Evolutionary conservation across 805 yeast genomes (phyloP).

Genomic region (Lipomyces lipofer): DNA sequence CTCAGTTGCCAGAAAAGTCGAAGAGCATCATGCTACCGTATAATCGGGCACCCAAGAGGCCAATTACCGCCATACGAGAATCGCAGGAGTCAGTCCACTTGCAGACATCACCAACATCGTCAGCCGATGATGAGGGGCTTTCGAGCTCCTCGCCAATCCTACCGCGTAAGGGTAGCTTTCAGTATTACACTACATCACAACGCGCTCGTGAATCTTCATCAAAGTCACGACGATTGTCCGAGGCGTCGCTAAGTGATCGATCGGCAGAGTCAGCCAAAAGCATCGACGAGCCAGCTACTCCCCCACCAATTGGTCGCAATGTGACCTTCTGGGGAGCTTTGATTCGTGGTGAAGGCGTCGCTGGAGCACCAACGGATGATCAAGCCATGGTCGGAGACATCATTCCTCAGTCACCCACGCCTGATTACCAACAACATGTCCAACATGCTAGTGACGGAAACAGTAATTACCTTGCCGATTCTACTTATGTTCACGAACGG

Average conservation of each 20-base stretch:
- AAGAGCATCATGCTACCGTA: background rate
- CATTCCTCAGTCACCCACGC: slow-evolving; percentile 25
- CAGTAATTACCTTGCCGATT: too few species aligned
- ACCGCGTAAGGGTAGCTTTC: too few species aligned
- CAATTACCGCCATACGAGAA: background rate
- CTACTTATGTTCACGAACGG: too few species aligned
- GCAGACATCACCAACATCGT: too few species aligned
- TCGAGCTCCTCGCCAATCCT: too few species aligned
- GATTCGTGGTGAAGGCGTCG: slow-evolving; percentile 24
- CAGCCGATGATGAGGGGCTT: too few species aligned
- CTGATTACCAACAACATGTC: background rate
- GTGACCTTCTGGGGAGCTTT: slow-evolving; percentile 28
- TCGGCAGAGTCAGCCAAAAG: background rate
- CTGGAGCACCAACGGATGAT: slow-evolving; percentile 19
- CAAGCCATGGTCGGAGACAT: slow-evolving; percentile 26
- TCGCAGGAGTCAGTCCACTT: background rate
- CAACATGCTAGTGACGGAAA: background rate
- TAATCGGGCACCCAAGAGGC: background rate
- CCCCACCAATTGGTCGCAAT: background rate
- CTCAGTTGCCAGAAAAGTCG: too few species aligned
- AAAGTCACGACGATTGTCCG: background rate
- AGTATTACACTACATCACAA: too few species aligned
- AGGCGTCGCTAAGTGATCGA: background rate
- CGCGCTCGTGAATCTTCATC: too few species aligned
- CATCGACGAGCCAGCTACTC: background rate